These are phyloP conservation scores for Leucosporidium scottii DNA, from an alignment of 768 basidiomycete species.

Conservation along the genomic window DNA sequence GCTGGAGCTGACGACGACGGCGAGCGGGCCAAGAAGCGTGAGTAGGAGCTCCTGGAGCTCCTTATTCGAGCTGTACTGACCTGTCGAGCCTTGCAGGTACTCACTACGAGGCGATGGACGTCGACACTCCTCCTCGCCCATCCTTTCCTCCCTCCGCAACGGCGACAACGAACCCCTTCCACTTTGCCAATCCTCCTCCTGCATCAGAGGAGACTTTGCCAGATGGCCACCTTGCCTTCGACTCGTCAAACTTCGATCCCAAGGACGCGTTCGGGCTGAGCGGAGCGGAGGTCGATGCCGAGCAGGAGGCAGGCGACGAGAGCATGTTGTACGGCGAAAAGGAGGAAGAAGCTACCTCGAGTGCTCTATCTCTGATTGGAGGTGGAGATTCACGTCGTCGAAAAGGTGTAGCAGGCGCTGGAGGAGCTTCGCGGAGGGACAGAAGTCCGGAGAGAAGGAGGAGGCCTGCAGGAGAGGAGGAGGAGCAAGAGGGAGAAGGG, in stretches of 20 bases:
- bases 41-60: not conserved
- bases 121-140: constrained; percentile 29
- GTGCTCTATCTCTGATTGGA: not conserved
- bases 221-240: not conserved
- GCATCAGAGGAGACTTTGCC: not conserved
- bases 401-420: constrained; percentile 13
- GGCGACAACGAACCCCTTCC: constrained; percentile 5
- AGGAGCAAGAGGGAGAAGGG: not conserved
- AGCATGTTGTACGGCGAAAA: too few relatives aligned
- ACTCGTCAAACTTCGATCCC: constrained; percentile 5
- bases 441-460: constrained; percentile 8
- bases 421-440: constrained; percentile 6
- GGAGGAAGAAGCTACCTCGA: not conserved
- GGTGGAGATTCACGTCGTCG: not conserved
- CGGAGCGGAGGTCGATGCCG: constrained; percentile 1
- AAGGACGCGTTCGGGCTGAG: constrained; percentile 16
- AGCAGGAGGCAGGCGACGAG: not conserved
- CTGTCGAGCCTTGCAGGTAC: constrained; percentile 5
- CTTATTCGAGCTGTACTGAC: not conserved
- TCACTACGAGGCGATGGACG: constrained; percentile 34
- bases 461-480: not conserved
- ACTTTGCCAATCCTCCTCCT: not conserved
- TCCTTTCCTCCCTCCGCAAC: constrained; percentile 6
- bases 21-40: constrained; percentile 25
- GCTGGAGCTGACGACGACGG: not conserved